phyloP scores from a whole-genome alignment of 352 stramenopile species.

The Phytophthora foliorum region DNA sequence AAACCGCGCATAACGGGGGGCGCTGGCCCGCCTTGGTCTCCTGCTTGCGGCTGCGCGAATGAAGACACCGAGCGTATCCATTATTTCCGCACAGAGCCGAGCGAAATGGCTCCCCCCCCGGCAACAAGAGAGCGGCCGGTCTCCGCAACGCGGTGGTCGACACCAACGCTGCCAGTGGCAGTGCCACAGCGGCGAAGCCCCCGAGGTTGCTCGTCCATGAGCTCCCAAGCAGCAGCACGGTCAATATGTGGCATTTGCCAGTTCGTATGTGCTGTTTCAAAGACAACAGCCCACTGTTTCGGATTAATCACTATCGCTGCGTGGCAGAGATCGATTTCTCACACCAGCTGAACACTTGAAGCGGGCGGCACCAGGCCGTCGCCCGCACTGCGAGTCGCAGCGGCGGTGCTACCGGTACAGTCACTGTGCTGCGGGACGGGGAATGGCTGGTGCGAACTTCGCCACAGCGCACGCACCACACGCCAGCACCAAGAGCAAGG shows the following conservation, averaged over 20 bases:
- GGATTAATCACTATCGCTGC: constrained; percentile 18
- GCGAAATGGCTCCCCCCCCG: constrained; percentile 19
- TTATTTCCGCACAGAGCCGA: constrained; percentile 33
- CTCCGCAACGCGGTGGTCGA: constrained; percentile 18
- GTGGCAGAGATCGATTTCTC: constrained; percentile 33
- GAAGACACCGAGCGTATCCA: constrained; percentile 36
- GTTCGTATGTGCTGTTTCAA: constrained; percentile 31
- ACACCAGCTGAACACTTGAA: constrained; percentile 34
- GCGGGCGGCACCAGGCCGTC: constrained; percentile 11
- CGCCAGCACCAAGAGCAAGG: background rate
- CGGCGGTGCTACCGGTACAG: background rate
- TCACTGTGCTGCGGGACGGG: constrained; percentile 4
- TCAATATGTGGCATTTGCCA: background rate
- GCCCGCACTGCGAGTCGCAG: no score
- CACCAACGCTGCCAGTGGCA: constrained; percentile 10
- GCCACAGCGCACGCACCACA: background rate
- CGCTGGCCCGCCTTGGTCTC: constrained; percentile 8
- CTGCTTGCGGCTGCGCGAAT: constrained; percentile 34
- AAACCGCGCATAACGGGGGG: constrained; percentile 27
- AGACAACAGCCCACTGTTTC: constrained; percentile 11
- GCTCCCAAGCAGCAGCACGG: background rate
- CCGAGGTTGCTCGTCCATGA: background rate
- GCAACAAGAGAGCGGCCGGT: constrained; percentile 22
- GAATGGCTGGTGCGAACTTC: constrained; percentile 6
- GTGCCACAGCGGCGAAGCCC: background rate